Evolutionary conservation across 768 basidiomycete genomes (phyloP).

Genomic region (Pleurotus eryngii): DNA sequence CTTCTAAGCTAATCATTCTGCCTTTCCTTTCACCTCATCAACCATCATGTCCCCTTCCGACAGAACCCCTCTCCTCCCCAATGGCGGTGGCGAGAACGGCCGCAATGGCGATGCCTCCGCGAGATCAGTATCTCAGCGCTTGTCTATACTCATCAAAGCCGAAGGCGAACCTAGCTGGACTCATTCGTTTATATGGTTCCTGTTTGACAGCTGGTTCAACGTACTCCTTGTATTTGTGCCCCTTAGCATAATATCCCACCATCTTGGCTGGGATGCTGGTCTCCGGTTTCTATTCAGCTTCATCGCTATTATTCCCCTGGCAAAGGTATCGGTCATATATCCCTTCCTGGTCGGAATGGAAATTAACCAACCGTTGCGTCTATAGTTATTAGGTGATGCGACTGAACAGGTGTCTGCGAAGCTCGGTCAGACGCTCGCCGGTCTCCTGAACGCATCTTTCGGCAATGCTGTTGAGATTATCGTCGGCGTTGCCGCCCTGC

Average conservation of each 20-base stretch:
- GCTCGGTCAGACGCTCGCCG: conserved; percentile 83
- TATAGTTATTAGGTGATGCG: conserved; percentile 71
- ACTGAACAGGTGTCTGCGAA: conserved; percentile 78
- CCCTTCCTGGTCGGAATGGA: neutral
- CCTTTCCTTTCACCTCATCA: conserved; percentile 6
- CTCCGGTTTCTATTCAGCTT: conserved; percentile 76
- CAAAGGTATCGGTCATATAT: conserved; percentile 51
- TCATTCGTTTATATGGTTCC: conserved; percentile 54
- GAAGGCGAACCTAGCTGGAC: conserved; percentile 64
- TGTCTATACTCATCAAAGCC: conserved; percentile 43
- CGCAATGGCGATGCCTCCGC: conserved; percentile 20
- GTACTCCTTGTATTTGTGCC: conserved; percentile 79
- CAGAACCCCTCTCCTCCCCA: conserved; percentile 45
- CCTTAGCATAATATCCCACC: conserved; percentile 61
- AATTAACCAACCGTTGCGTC: conserved; percentile 4
- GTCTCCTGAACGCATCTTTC: conserved; percentile 81
- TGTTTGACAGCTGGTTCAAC: conserved; percentile 70
- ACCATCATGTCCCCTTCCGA: conserved; percentile 39
- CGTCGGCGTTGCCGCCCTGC: conserved; percentile 80
- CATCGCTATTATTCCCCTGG: conserved; percentile 82
- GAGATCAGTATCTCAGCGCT: conserved; percentile 27
- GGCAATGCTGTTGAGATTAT: conserved; percentile 88
- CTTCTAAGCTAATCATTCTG: neutral
- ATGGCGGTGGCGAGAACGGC: conserved; percentile 37
- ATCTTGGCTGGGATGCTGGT: conserved; percentile 70